A percentile compares a stretch with the other conserved stretches of the same genome.
Conservation (phyloP, 345 rosid species). For the Noccaea bulbosa region DNA sequence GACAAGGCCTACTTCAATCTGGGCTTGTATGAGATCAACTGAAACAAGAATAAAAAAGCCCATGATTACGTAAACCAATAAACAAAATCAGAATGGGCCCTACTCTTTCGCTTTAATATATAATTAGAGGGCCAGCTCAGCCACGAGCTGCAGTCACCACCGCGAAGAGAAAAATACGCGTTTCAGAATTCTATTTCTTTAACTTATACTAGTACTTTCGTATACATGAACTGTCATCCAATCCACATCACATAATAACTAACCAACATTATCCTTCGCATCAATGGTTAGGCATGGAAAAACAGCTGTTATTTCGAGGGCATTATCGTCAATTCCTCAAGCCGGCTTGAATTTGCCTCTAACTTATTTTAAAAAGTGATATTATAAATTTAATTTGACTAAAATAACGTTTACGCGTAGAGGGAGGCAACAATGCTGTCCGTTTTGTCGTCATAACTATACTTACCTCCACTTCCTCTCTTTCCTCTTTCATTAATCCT, state of each 20-base stretch:
- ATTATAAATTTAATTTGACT: neutral
- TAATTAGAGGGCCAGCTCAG: constrained; percentile 34
- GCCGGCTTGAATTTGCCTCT: constrained; percentile 37
- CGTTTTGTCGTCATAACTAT: constrained; percentile 36
- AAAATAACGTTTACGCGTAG: constrained; percentile 40
- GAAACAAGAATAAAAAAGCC: constrained; percentile 8
- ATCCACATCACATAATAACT: neutral
- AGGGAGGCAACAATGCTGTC: constrained; percentile 43
- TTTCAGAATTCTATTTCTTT: constrained; percentile 4
- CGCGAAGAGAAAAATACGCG: constrained; percentile 31
- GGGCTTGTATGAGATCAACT: neutral
- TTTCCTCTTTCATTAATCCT: constrained; percentile 15
- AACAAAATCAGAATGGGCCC: constrained; percentile 15
- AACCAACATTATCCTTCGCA: constrained; percentile 25
- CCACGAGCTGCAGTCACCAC: constrained; percentile 35
- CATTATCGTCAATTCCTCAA: constrained; percentile 13
- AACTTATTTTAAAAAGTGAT: too few species aligned
- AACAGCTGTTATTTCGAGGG: constrained; percentile 22
- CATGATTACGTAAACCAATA: neutral
- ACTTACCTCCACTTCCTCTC: constrained; percentile 32
- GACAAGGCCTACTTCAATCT: neutral
- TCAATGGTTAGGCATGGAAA: constrained; percentile 16
- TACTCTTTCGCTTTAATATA: neutral
- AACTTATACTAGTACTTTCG: neutral
- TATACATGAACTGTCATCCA: constrained; percentile 30